Evolutionary conservation across 2,329 filamentous ascomycete species (phyloP).

Genomic region (Pseudopithomyces maydicus): DNA sequence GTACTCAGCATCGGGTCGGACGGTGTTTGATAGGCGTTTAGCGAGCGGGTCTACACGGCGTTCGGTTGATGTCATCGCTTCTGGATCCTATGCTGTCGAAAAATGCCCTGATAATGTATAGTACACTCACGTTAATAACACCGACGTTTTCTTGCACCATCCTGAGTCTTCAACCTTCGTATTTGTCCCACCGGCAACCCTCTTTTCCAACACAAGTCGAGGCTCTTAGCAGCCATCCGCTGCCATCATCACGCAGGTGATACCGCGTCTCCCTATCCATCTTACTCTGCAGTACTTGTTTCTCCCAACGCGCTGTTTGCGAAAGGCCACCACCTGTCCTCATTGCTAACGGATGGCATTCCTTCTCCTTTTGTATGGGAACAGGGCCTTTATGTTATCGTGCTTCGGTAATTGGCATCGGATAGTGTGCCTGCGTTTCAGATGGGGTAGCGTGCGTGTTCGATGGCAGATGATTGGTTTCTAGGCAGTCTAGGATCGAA

Average conservation of each 20-base stretch:
- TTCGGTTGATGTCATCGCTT: background rate
- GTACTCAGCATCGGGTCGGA: background rate
- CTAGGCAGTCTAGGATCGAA: conserved; percentile 17
- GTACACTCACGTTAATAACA: conserved; percentile 21
- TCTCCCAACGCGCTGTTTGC: too few relatives aligned
- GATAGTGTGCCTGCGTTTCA: conserved; percentile 30
- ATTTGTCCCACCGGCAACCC: background rate
- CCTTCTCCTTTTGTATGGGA: conserved; percentile 2
- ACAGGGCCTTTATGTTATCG: background rate
- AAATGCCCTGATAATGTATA: conserved; percentile 34
- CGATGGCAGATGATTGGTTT: conserved; percentile 26
- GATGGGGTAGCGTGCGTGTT: conserved; percentile 18
- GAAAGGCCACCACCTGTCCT: too few relatives aligned
- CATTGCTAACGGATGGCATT: too few relatives aligned
- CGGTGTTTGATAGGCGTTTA: background rate
- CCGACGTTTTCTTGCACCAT: background rate
- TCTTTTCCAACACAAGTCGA: too few relatives aligned
- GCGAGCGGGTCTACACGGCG: background rate
- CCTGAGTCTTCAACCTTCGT: conserved; percentile 12
- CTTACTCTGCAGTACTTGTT: background rate
- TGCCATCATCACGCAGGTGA: too few relatives aligned
- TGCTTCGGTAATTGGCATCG: conserved; percentile 7
- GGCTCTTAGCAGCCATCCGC: too few relatives aligned
- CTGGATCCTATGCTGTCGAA: background rate
- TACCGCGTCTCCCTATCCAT: background rate